Evolutionary conservation across 2,329 filamentous ascomycete species (phyloP).

Genomic region (Aspergillus ochraceus): DNA sequence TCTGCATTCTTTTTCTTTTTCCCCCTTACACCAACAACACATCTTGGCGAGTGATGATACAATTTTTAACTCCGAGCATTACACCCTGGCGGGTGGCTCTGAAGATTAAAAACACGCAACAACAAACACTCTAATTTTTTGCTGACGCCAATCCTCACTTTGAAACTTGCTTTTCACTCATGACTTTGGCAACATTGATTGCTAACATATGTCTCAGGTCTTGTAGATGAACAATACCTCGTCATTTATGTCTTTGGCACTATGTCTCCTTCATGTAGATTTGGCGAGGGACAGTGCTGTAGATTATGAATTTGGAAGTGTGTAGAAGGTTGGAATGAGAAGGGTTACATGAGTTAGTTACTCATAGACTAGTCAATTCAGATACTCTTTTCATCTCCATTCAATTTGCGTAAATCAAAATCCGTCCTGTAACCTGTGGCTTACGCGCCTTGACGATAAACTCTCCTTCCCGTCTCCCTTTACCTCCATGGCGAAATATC

Average conservation of each 20-base stretch:
- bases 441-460: no score
- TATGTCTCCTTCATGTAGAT: no score
- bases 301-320: neutral
- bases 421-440: no score
- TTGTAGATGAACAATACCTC: neutral
- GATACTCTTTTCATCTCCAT: neutral
- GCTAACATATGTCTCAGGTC: conserved; percentile 2
- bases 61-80: conserved; percentile 64
- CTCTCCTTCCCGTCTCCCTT: no score
- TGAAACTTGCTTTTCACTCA: neutral
- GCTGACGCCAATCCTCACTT: conserved; percentile 51
- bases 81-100: conserved; percentile 42
- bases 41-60: conserved; percentile 57
- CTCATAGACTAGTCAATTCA: no score
- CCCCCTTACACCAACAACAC: neutral
- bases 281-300: neutral
- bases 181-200: neutral
- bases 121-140: conserved; percentile 74
- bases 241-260: no score
- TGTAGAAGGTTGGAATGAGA: neutral
- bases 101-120: conserved; percentile 62
- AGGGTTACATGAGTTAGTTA: no score
- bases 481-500: no score
- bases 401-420: no score
- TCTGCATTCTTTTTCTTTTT: conserved; percentile 11